Evolutionary conservation across 1,284 basidiomycete species (phyloP), one percentile per base, ranked within the genome.

Genomic region (Sporisorium scitamineum): DNA sequence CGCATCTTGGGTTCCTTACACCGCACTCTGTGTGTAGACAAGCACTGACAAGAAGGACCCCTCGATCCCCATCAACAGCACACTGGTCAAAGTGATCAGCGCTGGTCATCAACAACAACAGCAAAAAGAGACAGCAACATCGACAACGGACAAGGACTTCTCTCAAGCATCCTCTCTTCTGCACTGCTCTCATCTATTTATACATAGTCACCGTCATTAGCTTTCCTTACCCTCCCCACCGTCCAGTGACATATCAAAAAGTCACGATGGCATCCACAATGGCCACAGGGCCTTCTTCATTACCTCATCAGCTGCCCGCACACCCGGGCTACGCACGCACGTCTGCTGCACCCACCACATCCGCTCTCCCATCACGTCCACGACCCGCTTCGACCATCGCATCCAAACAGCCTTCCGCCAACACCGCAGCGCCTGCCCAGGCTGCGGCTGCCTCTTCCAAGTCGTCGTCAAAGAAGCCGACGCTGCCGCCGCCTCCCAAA

Each of bases 401-500:
- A 18, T 63, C 60, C 22, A 61, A 54, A 54, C 52, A 62, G 32
- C 32, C 64, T 3, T n/a, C 67, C 9, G 22, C 18, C 10, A 5
- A 16, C 20, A 32, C 61, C 26, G 57, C 16, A 26, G 39, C 14
- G 39, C n/a, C 53, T 18, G 26, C 64, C 10, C 32, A n/a, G 0
- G 18, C 53, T 5, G 37, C 31, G 18, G 44, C 65, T 27, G 54
- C 62, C n/a, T 47, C 62, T 6, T 61, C 66, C 37, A 76, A 72
- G 47, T 26, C 45, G 13, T 50, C 55, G 8, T 58, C 66, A 34
- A 79, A 80, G 70, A 84, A 83, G 53, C 76, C 82, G 7, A 59
- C 71, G 14, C 75, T 84, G 18, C 82, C 81, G 27, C 77, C 73
- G 48, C 80, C 82, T 37, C 82, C 82, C 7, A 71, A 64, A 27